A percentile compares a stretch with the other conserved stretches of the same genome.
Conservation (phyloP, 2,329 filamentous ascomycete species). For the Cladosporium halotolerans region DNA sequence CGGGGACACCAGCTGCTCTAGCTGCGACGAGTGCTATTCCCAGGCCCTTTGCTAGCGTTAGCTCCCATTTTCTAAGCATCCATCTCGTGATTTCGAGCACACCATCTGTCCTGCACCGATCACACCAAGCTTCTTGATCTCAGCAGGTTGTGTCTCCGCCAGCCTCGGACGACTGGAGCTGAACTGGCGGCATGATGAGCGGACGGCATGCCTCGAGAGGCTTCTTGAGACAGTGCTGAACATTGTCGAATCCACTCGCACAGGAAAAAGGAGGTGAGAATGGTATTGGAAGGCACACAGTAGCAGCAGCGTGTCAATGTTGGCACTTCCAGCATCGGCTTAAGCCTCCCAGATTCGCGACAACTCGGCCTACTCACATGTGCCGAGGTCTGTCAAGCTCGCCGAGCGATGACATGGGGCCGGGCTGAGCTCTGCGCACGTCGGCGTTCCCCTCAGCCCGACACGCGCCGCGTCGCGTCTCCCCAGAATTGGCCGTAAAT, state of each 20-base stretch:
- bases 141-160: conserved; percentile 54
- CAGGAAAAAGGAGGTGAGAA: too few relatives aligned
- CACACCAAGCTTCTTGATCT: conserved; percentile 84
- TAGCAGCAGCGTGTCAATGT: too few relatives aligned
- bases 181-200: conserved; percentile 46
- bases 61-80: not conserved
- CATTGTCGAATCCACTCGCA: not conserved
- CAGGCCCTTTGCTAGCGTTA: conserved; percentile 60
- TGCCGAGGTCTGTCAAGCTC: conserved; percentile 2
- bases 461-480: conserved; percentile 7
- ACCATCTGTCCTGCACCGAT: conserved; percentile 94
- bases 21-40: conserved; percentile 94
- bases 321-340: too few relatives aligned
- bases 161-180: conserved; percentile 50
- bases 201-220: conserved; percentile 12
- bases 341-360: too few relatives aligned
- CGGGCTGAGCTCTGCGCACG: not conserved
- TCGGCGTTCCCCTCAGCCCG: not conserved
- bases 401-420: not conserved
- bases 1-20: conserved; percentile 73
- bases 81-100: not conserved
- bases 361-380: not conserved
- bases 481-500: not conserved
- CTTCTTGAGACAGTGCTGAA: conserved; percentile 1
- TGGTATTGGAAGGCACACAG: too few relatives aligned